phyloP scores from a whole-genome alignment of 2,329 filamentous ascomycete species.

The Aspergillus bombycis region DNA sequence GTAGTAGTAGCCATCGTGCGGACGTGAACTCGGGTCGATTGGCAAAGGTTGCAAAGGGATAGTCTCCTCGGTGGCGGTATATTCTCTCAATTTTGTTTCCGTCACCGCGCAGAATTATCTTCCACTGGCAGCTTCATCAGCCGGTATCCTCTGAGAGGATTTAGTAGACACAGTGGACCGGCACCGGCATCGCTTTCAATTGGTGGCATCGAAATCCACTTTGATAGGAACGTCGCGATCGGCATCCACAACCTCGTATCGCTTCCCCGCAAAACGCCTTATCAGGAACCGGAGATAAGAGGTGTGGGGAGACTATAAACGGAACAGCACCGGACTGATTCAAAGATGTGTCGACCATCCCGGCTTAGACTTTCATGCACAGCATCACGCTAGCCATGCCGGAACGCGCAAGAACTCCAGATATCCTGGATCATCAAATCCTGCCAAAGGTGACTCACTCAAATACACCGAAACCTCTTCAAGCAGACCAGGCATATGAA shows the following conservation, averaged over 20 bases:
- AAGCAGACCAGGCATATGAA: not conserved
- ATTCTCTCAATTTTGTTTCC: not conserved
- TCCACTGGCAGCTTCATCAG: not conserved
- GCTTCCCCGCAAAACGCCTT: not conserved
- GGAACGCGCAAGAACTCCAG: not conserved
- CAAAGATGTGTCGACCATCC: not conserved
- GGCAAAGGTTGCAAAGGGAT: no score
- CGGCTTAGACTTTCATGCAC: not conserved
- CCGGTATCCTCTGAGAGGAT: not conserved
- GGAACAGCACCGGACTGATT: not conserved
- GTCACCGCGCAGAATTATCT: not conserved
- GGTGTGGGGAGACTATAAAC: not conserved
- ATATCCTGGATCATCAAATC: not conserved
- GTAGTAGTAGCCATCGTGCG: conserved; percentile 7
- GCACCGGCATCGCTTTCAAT: conserved; percentile 8
- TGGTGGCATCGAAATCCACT: conserved; percentile 17
- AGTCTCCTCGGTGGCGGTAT: not conserved
- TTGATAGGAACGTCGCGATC: not conserved
- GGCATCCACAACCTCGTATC: conserved; percentile 1
- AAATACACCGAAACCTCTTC: not conserved
- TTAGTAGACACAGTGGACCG: not conserved
- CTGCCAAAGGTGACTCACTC: not conserved
- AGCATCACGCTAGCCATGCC: not conserved
- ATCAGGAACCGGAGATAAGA: not conserved
- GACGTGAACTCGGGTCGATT: not conserved